Evolutionary conservation across 495 filamentous ascomycete genomes (phyloP).

Genomic region (Penicillium desertorum): DNA sequence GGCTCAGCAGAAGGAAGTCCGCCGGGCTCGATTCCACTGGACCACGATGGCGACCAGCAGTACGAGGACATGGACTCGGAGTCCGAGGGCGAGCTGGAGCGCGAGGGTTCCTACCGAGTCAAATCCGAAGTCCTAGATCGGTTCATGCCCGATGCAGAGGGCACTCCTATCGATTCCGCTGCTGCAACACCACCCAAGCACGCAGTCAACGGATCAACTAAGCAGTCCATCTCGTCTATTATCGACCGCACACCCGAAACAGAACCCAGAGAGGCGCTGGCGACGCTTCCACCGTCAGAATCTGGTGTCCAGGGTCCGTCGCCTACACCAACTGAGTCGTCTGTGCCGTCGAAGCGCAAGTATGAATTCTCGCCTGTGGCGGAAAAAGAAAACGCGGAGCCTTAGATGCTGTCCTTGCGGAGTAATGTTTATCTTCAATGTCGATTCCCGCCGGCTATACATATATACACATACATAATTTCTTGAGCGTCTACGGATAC

Average conservation of each 20-base stretch:
- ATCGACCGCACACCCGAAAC: constrained; percentile 43
- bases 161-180: constrained; percentile 8
- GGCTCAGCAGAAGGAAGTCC: constrained; percentile 44
- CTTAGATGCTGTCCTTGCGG: constrained; percentile 22
- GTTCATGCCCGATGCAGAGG: constrained; percentile 21
- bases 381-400: constrained; percentile 34
- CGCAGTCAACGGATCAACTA: constrained; percentile 34
- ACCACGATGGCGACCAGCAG: constrained; percentile 33
- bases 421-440: constrained; percentile 14
- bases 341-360: constrained; percentile 29
- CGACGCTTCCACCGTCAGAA: constrained; percentile 23
- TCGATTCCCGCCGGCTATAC: constrained; percentile 7
- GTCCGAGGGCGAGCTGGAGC: constrained; percentile 29
- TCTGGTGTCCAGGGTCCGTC: constrained; percentile 22
- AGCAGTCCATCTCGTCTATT: constrained; percentile 49
- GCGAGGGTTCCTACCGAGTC: constrained; percentile 25
- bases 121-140: constrained; percentile 36
- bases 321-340: constrained; percentile 21
- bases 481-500: constrained; percentile 1
- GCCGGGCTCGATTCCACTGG: constrained; percentile 31
- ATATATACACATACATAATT: constrained; percentile 10
- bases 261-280: constrained; percentile 28
- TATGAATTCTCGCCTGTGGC: constrained; percentile 26
- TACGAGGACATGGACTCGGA: constrained; percentile 41
- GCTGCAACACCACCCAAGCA: constrained; percentile 23